Base-by-base conservation (phyloP, 2,329 filamentous ascomycete genomes). In the Exophiala aquamarina region DNA sequence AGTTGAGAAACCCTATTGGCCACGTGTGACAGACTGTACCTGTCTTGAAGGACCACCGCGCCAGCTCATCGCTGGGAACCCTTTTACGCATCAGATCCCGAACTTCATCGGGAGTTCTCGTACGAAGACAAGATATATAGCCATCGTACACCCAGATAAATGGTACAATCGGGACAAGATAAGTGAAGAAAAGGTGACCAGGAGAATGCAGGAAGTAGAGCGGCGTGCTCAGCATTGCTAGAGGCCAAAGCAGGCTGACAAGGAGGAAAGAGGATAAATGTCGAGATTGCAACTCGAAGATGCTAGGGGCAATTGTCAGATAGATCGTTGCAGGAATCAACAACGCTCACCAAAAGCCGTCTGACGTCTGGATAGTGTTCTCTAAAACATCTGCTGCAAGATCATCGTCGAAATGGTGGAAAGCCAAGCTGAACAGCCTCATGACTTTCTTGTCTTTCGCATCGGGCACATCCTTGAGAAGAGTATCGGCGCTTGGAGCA, bases 221-320 rank as follows among this genome's bases (percentile, higher is more conserved):
- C 1, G 63, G 59, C 13, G 59, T 60, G 14, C 65, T 60, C 41
- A 66, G 47, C 44, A 65, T 60, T 7, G 63, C 44, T 10, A 61
- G 57, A 13, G 62, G 60, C 49, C 58, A 59, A 4, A 84, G 71
- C 9, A 77, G 57, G 28, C 76, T 66, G 34, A 78, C 71, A 3
- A 77, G 74, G 17, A 84, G 50, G 32, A 84, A 64, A 26, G 80
- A 77, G 2, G 72, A 64, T 1, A 82, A 54, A 13, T 72, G 73
- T 23, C 86, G 79, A 56, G 84, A 82, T 64, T 89, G 85, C n/a
- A 89, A 74, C 66, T 89, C 86, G 52, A 89, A 82, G 50, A 90
- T 86, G 7, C 60, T 62, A 33, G 13, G 44, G 9, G 5, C 10
- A 34, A 20, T 31, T 45, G 13, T 42, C 11, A 46, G 47, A 36